Base-by-base conservation (phyloP, 176 grass and related monocot genomes). In the Rhipidocladum racemiflorum region DNA sequence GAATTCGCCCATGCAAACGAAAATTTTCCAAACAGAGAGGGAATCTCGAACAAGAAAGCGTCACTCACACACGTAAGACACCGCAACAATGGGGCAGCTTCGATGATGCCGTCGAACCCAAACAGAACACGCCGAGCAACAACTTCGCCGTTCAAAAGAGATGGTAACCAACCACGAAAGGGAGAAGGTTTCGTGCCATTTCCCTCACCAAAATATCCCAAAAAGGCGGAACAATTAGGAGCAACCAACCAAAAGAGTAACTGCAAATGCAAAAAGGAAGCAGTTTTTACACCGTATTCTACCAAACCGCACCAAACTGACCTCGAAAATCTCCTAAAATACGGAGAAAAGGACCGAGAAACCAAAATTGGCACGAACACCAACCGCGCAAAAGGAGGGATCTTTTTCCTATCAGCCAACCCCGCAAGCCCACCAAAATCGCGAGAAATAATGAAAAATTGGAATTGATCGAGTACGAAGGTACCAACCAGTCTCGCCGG, bases 401-500 rank as follows among this genome's bases (percentile, higher is more conserved):
- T 20, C 48, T 39, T 36, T 24, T 46, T 1, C 6, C 3, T 16
- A 21, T 38, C 43, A 29, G 11, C 8, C 16, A 39, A 25, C 60
- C 42, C 45, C 72, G 43, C 75, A 32, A 62, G 70, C 42, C 40
- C 44, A 78, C 48, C 32, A 63, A 82, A 83, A 79, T 7, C 7
- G 44, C 61, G 15, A 35, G 38, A 27, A 30, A 14, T 9, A 6
- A 29, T 42, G 36, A 64, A 54, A 51, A 4, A 25, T 13, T 1
- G 28, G 36, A 55, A 24, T 25, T 9, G 29, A 28, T 51, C 45
- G 13, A 48, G 13, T 67, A 0, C 0, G 36, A 20, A 0, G 63
- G 63, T 44, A 65, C 86, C 32, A 57, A 94, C 95, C 92, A 57
- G 76, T 75, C 77, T 97, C 87, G 65, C 89, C 94, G 45, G 91